A percentile compares a stretch with the other conserved stretches of the same genome.
phyloP scores from a whole-genome alignment of 1,139 yeast species.

The Candida tunisiensis region DNA sequence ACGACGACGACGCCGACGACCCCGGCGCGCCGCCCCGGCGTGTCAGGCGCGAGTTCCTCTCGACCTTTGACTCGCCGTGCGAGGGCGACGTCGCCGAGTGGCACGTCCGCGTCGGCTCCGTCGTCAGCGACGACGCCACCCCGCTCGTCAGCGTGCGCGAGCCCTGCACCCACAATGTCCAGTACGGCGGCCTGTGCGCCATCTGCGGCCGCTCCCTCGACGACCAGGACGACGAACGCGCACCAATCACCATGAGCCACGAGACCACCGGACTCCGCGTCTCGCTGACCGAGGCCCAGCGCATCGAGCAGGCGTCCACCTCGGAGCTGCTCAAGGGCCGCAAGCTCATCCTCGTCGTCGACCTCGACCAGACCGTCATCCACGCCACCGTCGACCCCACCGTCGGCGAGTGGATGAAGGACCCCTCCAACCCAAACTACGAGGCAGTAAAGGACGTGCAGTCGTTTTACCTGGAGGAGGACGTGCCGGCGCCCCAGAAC shows the following conservation, averaged over 20 bases:
- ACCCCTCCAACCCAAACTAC: conserved; percentile 71
- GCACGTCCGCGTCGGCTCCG: conserved; percentile 39
- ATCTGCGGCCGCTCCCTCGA: conserved; percentile 79
- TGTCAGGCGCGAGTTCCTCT: conserved; percentile 20
- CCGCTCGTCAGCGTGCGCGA: conserved; percentile 43
- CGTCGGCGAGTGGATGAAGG: conserved; percentile 90
- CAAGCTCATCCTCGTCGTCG: conserved; percentile 82
- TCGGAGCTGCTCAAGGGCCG: conserved; percentile 40
- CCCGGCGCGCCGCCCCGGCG: too few species aligned
- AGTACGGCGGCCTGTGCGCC: conserved; percentile 91
- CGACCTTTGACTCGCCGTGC: conserved; percentile 65
- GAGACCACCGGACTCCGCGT: conserved; percentile 78
- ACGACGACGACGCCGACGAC: conserved; percentile 6
- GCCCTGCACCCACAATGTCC: conserved; percentile 89
- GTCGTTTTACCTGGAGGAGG: conserved; percentile 65
- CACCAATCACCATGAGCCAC: conserved; percentile 81
- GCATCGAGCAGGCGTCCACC: conserved; percentile 57
- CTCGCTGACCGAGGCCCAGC: conserved; percentile 71
- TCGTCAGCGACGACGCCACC: conserved; percentile 33
- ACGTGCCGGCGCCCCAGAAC: conserved; percentile 37
- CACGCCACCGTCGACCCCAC: conserved; percentile 98
- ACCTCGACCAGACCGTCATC: conserved; percentile 91
- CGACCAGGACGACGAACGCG: conserved; percentile 65
- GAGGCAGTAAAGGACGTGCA: conserved; percentile 70
- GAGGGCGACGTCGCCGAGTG: conserved; percentile 48